Evolutionary conservation across 1,139 yeast species (phyloP).

Genomic region (Kodamaea alishanica): DNA sequence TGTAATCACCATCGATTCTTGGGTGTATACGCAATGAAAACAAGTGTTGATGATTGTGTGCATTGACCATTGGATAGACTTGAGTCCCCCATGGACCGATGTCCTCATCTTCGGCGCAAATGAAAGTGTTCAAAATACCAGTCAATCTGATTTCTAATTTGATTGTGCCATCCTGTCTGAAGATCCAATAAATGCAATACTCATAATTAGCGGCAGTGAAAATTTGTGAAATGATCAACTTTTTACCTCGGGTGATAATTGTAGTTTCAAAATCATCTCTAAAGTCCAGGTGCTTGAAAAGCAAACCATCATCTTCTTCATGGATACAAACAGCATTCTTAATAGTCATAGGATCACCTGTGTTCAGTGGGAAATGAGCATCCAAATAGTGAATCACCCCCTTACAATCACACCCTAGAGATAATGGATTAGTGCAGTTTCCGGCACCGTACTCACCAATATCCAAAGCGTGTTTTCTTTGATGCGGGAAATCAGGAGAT

Average conservation of each 20-base stretch:
- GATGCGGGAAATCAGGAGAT: conserved; percentile 73
- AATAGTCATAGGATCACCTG: conserved; percentile 66
- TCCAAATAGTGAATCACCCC: conserved; percentile 80
- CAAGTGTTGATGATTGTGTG: conserved; percentile 83
- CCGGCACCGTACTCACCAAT: conserved; percentile 89
- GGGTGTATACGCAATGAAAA: conserved; percentile 79
- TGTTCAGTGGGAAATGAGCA: conserved; percentile 64
- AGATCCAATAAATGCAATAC: conserved; percentile 78
- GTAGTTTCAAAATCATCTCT: conserved; percentile 76
- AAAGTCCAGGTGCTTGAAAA: conserved; percentile 79
- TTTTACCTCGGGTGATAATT: conserved; percentile 71
- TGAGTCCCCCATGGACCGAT: conserved; percentile 75
- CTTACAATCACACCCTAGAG: conserved; percentile 80
- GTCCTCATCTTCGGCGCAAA: conserved; percentile 60
- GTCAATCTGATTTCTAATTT: conserved; percentile 75
- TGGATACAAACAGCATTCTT: conserved; percentile 80
- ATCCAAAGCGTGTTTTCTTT: conserved; percentile 81
- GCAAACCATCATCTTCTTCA: conserved; percentile 78
- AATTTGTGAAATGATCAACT: conserved; percentile 70
- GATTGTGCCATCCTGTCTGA: conserved; percentile 80
- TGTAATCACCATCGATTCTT: conserved; percentile 73
- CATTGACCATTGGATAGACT: conserved; percentile 77
- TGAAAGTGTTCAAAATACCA: conserved; percentile 72
- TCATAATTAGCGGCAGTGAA: conserved; percentile 86
- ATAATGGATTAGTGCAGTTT: conserved; percentile 72